Percentiles rank a stretch among this genome's conserved stretches.
phyloP scores from a whole-genome alignment of 2,329 filamentous ascomycete genomes.

The Dothideomycetidae sp. region DNA sequence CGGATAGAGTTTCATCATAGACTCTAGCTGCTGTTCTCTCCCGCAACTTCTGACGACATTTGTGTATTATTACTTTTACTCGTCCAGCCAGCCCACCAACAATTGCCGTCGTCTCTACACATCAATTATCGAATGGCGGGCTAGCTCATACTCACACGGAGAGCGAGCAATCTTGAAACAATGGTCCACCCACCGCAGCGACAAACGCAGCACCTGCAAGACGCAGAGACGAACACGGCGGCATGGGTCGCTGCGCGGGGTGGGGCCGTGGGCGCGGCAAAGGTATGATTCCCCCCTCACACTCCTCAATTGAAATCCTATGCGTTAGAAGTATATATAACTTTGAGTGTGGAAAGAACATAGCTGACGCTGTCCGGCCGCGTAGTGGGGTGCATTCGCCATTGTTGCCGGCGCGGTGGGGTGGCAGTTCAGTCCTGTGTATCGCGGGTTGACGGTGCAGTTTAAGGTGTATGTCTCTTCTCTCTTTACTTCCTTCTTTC shows the following conservation, averaged over 20 bases:
- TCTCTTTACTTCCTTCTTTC: no score
- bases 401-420: constrained; percentile 48
- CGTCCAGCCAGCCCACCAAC: no score
- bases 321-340: not conserved
- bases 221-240: constrained; percentile 53
- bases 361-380: no score
- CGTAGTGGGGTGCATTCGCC: constrained; percentile 57
- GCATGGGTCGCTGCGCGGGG: constrained; percentile 58
- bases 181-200: not conserved
- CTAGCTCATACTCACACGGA: no score
- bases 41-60: no score
- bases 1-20: no score
- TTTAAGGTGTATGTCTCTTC: constrained; percentile 54
- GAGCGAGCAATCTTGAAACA: no score
- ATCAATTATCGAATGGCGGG: no score
- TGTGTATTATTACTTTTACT: no score
- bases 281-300: constrained; percentile 32
- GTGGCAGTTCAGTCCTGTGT: constrained; percentile 53
- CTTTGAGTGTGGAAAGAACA: not conserved
- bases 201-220: constrained; percentile 36
- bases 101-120: no score
- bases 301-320: not conserved
- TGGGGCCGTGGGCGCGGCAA: constrained; percentile 50
- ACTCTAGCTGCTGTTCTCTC: no score
- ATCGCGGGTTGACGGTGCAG: constrained; percentile 57